Evolutionary conservation across 805 yeast species (phyloP), one percentile per base, ranked within the genome.

Genomic region (Candida pseudofarinosa): DNA sequence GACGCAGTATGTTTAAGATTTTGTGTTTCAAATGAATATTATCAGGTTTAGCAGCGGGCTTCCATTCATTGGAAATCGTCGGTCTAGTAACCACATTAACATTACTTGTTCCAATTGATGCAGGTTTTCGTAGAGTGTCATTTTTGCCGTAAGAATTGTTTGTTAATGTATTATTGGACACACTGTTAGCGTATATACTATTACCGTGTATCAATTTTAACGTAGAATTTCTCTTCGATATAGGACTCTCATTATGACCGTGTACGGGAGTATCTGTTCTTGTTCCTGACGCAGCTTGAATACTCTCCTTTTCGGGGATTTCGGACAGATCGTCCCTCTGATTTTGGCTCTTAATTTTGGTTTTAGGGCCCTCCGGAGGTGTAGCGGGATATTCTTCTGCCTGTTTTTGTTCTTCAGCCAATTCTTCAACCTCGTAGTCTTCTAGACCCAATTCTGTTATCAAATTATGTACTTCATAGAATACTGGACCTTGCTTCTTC

Each of bases 1-100:
- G 41, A 19, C 47, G 41, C 50, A 49, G 52, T 17, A 50, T 48
- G 3, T 40, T 39, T 30, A 44, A 42, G 39, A 55, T 36, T 26
- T 42, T 43, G 19, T 42, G 38, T 39, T 42, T 46, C 31, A 35
- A 28, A 6, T 42, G 28, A 3, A 33, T 32, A 19, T 33, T 40
- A 12, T 20, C 18, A 14, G 14, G 13, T 19, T 40, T 33, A 13
- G 38, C 34, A 15, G 17, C 17, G 13, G 26, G 39, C 33, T 12
- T 37, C 15, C 17, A 34, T 39, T 37, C 15, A n/a, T 41, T 33
- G 39, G 40, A 30, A 4, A 50, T 45, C 33, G 57, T 58, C 4
- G 66, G 48, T 35, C 54, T 56, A 3, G 70, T 58, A n/a, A 58
- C 46, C 4, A 69, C 70, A 42, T 63, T 66, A 20, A 69, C 59